phyloP scores from a whole-genome alignment of 2,329 filamentous ascomycete species.

The Colletotrichum truncatum region DNA sequence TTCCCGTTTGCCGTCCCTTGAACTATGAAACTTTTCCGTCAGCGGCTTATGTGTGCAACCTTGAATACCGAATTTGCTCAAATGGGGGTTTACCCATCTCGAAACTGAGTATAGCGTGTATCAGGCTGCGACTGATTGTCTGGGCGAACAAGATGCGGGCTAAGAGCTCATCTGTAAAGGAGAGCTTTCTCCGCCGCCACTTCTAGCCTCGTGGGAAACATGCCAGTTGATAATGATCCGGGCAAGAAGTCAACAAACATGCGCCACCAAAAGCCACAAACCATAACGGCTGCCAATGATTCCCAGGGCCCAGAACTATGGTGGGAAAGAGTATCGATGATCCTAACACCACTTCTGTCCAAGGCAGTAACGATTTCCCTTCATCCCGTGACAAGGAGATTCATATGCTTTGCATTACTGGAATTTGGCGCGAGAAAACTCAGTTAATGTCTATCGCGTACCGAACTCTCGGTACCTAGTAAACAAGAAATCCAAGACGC shows the following conservation, averaged over 20 bases:
- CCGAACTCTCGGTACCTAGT: too few species aligned
- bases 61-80: neutral
- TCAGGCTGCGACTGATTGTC: neutral
- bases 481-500: too few species aligned
- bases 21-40: constrained; percentile 7
- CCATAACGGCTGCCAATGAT: neutral
- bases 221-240: constrained; percentile 1
- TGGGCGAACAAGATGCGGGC: neutral
- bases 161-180: neutral
- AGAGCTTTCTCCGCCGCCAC: neutral
- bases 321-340: too few species aligned
- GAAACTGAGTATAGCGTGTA: neutral
- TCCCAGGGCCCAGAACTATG: neutral
- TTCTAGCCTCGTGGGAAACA: neutral
- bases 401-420: too few species aligned
- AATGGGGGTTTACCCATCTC: too few species aligned
- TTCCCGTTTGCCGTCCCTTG: constrained; percentile 1
- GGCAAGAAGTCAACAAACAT: neutral
- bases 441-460: too few species aligned
- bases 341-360: too few species aligned
- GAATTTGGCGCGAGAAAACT: too few species aligned
- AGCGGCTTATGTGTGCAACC: neutral
- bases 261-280: neutral
- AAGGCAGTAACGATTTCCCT: too few species aligned
- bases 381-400: too few species aligned